Evolutionary conservation across 768 basidiomycete genomes (phyloP).

Genomic region (Tricholoma hemisulphureum): DNA sequence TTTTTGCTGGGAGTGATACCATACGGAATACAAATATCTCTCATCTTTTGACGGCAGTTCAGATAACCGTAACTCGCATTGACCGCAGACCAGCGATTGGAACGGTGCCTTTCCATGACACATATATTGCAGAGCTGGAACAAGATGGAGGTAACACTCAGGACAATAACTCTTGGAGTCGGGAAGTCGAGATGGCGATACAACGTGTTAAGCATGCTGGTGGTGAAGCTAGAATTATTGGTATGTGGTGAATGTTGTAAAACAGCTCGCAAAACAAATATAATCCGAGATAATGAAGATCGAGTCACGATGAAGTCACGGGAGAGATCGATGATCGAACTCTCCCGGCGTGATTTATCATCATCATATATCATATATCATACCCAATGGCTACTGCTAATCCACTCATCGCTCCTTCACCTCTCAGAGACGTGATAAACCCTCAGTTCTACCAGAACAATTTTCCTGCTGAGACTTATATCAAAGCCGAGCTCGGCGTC

Average conservation of each 20-base stretch:
- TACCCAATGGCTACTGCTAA: conserved; percentile 38
- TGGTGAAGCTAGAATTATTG: conserved; percentile 40
- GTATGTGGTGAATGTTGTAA: conserved; percentile 39
- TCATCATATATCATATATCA: too few relatives aligned
- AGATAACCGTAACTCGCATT: conserved; percentile 48
- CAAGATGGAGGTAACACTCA: conserved; percentile 10
- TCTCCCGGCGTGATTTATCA: too few relatives aligned
- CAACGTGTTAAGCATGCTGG: conserved; percentile 33
- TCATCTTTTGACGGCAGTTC: conserved; percentile 34
- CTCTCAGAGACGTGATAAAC: conserved; percentile 67
- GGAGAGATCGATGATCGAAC: too few relatives aligned
- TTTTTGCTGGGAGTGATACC: conserved; percentile 7
- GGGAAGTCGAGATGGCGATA: conserved; percentile 34
- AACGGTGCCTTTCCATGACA: conserved; percentile 48
- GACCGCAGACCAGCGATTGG: conserved; percentile 61
- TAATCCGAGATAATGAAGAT: too few relatives aligned
- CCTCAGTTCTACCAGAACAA: conserved; percentile 96
- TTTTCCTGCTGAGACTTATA: conserved; percentile 73
- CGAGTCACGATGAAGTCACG: too few relatives aligned
- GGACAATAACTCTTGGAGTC: conserved; percentile 26
- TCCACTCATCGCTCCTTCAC: conserved; percentile 56
- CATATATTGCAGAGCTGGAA: conserved; percentile 66
- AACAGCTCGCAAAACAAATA: background rate
- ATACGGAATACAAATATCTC: conserved; percentile 21
- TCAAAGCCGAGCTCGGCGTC: conserved; percentile 79